phyloP scores from a whole-genome alignment of 192 early-diverging fungal species.

The Coemansia sp. region DNA sequence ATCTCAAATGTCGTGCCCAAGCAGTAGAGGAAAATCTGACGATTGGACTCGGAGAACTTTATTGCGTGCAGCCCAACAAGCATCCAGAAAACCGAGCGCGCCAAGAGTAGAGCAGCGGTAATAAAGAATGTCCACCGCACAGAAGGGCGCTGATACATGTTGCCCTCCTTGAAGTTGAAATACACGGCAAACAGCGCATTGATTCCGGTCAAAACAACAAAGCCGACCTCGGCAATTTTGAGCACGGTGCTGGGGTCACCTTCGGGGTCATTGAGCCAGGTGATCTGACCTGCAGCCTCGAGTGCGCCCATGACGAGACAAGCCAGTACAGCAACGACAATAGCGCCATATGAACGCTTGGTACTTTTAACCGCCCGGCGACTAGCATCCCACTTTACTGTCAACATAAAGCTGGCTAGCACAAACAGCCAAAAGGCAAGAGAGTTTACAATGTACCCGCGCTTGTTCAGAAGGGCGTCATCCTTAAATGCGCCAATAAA shows the following conservation, averaged over 20 bases:
- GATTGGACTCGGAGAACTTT: conserved; percentile 27
- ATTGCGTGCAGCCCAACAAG: conserved; percentile 33
- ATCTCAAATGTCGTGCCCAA: conserved; percentile 31
- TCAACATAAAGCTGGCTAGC: conserved; percentile 26
- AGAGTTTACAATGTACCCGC: conserved; percentile 44
- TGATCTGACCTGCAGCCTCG: conserved; percentile 48
- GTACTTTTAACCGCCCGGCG: conserved; percentile 32
- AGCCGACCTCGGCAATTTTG: conserved; percentile 35
- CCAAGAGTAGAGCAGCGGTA: conserved; percentile 12
- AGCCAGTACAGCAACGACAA: conserved; percentile 16
- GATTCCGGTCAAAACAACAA: conserved; percentile 22
- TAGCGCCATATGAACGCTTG: conserved; percentile 27
- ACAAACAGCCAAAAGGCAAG: conserved; percentile 43
- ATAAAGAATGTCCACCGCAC: conserved; percentile 39
- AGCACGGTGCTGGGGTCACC: conserved; percentile 19
- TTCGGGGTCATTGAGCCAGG: conserved; percentile 44
- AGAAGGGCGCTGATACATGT: conserved; percentile 39
- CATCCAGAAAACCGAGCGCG: conserved; percentile 47
- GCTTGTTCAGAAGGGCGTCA: conserved; percentile 35
- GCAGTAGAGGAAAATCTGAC: conserved; percentile 44
- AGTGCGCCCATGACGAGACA: conserved; percentile 41
- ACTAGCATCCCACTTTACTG: conserved; percentile 35
- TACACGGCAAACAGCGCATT: conserved; percentile 17
- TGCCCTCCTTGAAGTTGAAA: conserved; percentile 25
- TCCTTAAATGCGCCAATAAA: conserved; percentile 37